Evolutionary conservation across 306 rosid genomes (phyloP), one percentile per base, ranked within the genome.

Genomic region (Cyamopsis tetragonoloba): DNA sequence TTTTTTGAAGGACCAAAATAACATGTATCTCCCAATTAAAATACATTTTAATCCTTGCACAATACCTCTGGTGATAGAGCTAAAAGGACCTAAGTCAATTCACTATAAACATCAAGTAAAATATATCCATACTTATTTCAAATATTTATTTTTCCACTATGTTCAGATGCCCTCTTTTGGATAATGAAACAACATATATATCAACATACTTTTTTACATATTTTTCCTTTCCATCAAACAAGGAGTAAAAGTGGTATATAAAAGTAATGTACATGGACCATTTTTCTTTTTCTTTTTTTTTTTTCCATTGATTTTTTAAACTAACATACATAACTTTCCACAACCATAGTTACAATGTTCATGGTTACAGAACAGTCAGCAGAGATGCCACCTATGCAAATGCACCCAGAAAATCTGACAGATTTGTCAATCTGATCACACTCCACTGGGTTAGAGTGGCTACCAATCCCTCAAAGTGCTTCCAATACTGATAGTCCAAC

Each of bases 381-480:
- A 56, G 57, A 47, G 73, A 46, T 18, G 62, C 73, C 77, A 77
- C 73, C 68, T 10, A 14, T 39, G 64, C 8, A 39, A 48, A 20
- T 12, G 39, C 19, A 11, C 34, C 59, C 32, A 67, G 48, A 57
- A 47, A 7, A 51, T n/a, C 12, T 9, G 32, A 9, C 65, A 75
- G 68, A 59, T 19, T 28, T 14, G 41, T 60, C 22, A 61, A 63
- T 13, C 72, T 34, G 72, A 39, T 18, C 41, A 69, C 26, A 27
- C 77, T 19, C 17, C 44, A 56, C 48, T 17, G 61, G 67, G 34
- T 70, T 24, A 39, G 28, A 68, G 51, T 77, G 81, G 69, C 65
- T 54, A 72, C 19, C 78, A 51, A 6, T 55, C 77, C 81, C 82
- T 79, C 84, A 63, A 77, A 79, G 77, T 76, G 84, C 82, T 79